Conservation (phyloP, 768 basidiomycete genomes). For the Psilocybe tampanensis region DNA sequence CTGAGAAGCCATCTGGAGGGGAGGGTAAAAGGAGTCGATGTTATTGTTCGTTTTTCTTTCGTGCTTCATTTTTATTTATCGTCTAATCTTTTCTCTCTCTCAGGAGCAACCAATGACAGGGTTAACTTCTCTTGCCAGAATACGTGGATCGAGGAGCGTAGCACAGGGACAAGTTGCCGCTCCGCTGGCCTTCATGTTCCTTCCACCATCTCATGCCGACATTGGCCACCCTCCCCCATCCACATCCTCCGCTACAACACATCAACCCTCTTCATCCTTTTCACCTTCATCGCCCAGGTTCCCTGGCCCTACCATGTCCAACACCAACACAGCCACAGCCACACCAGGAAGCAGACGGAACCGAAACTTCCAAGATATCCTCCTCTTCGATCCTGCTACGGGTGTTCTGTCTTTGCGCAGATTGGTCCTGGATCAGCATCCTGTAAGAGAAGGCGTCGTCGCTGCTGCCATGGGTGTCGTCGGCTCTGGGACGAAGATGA, state of each 20-base stretch:
- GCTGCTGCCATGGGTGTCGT: constrained; percentile 32
- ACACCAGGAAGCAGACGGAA: constrained; percentile 18
- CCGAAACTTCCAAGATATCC: constrained; percentile 63
- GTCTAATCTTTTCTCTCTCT: not conserved
- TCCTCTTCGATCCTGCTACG: constrained; percentile 66
- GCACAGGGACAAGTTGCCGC: constrained; percentile 28
- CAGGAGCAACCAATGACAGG: constrained; percentile 57
- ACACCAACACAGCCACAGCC: no score
- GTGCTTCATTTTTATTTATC: not conserved
- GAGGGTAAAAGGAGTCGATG: constrained; percentile 53
- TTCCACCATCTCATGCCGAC: constrained; percentile 31
- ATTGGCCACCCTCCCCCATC: not conserved
- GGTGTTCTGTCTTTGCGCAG: constrained; percentile 59
- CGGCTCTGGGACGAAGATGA: constrained; percentile 17
- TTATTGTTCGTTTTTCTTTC: not conserved
- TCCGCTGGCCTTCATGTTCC: constrained; percentile 60
- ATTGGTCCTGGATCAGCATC: constrained; percentile 44
- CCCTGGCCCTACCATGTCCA: not conserved
- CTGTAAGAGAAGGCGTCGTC: constrained; percentile 25
- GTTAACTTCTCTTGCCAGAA: constrained; percentile 56
- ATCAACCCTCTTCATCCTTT: not conserved
- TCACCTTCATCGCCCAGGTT: constrained; percentile 24
- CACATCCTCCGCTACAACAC: constrained; percentile 12
- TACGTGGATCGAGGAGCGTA: constrained; percentile 37
- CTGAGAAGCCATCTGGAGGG: constrained; percentile 60